phyloP scores from a whole-genome alignment of 2,329 filamentous ascomycete genomes.

The Coniella lustricola region DNA sequence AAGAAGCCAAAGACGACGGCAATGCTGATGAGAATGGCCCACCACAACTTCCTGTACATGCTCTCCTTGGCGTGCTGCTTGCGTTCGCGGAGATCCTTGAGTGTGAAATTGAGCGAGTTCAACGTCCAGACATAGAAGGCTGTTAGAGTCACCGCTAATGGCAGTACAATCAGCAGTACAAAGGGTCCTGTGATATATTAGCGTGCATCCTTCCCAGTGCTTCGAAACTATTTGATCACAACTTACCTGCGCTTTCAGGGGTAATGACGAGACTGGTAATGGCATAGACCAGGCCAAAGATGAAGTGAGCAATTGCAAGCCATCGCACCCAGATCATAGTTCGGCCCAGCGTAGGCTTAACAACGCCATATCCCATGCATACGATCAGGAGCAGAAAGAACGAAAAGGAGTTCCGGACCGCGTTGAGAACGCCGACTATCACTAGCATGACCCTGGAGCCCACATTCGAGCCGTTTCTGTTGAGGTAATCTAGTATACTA shows the following conservation, averaged over 20 bases:
- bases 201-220: neutral
- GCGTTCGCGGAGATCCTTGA: slow-evolving; percentile 90
- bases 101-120: slow-evolving; percentile 87
- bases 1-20: slow-evolving; percentile 97
- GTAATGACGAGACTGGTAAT: slow-evolving; percentile 83
- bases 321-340: slow-evolving; percentile 92
- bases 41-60: slow-evolving; percentile 99
- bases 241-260: slow-evolving; percentile 70
- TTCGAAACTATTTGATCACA: neutral
- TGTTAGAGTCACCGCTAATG: slow-evolving; percentile 83
- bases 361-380: slow-evolving; percentile 98
- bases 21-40: slow-evolving; percentile 88
- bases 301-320: slow-evolving; percentile 85
- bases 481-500: slow-evolving; percentile 66
- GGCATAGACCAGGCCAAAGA: slow-evolving; percentile 91
- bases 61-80: slow-evolving; percentile 88
- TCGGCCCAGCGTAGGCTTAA: slow-evolving; percentile 84
- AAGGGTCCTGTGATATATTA: slow-evolving; percentile 56
- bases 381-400: slow-evolving; percentile 98
- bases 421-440: slow-evolving; percentile 86
- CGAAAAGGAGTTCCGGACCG: slow-evolving; percentile 91
- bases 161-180: slow-evolving; percentile 87
- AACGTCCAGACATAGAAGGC: slow-evolving; percentile 99
- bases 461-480: slow-evolving; percentile 76
- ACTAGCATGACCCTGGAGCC: slow-evolving; percentile 82